Evolutionary conservation across 2,329 filamentous ascomycete species (phyloP).

Genomic region (Furcasterigmium sp.): DNA sequence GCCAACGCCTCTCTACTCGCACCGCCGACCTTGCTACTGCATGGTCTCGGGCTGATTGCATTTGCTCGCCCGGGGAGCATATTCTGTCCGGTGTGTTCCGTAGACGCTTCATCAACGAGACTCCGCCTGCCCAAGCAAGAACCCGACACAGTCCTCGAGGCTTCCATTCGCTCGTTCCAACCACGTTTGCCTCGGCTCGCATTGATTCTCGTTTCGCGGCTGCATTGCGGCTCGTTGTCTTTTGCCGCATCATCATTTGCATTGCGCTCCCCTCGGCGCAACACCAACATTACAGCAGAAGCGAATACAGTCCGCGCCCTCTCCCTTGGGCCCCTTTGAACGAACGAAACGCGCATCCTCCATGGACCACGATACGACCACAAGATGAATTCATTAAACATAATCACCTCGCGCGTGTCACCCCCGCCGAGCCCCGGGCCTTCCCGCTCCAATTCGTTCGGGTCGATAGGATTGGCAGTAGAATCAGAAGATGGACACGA

Average conservation of each 20-base stretch:
- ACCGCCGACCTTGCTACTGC: background rate
- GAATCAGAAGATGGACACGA: constrained; percentile 34
- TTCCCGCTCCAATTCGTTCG: constrained; percentile 57
- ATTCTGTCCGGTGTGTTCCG: background rate
- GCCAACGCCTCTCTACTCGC: too few relatives aligned
- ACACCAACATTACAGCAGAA: too few relatives aligned
- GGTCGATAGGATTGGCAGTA: constrained; percentile 43
- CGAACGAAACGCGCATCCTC: constrained; percentile 9
- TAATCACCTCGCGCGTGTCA: constrained; percentile 79
- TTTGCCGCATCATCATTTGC: background rate
- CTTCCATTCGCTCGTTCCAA: background rate
- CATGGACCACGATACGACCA: constrained; percentile 47
- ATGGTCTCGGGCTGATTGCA: constrained; percentile 1
- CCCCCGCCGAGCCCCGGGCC: constrained; percentile 51
- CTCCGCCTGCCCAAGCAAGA: background rate
- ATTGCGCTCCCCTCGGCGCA: background rate
- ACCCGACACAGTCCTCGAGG: background rate
- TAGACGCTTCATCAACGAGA: background rate
- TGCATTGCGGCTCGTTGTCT: background rate
- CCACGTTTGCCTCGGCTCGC: background rate
- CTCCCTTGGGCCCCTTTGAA: background rate
- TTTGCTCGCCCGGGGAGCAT: background rate
- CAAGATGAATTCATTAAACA: constrained; percentile 96
- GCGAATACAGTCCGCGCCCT: too few relatives aligned
- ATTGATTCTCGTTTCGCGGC: background rate